Base-by-base conservation (phyloP, 1,284 basidiomycete genomes). In the Mycosarcoma maydis region DNA sequence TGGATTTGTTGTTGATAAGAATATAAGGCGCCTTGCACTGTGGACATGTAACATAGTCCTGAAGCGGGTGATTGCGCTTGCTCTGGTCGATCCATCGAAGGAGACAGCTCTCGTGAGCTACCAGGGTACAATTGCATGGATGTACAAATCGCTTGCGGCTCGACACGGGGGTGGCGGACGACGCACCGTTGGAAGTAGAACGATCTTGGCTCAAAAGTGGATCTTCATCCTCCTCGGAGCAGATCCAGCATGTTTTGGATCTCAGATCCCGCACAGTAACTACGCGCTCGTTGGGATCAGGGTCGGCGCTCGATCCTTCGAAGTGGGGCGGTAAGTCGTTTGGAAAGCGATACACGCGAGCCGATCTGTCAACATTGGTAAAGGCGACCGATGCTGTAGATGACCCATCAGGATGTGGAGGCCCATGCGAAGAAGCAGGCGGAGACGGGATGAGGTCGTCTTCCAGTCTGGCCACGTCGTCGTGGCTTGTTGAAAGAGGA, bases 91-190 rank as follows among this genome's bases (percentile, higher is more conserved):
- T 72, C 75, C 75, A 77, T 32, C 48, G 61, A 10, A 75, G 62
- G 13, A 77, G 54, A 37, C 75, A 77, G 23, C 45, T 61, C 36
- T 77, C 74, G 61, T 77, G 75, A 4, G 75, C 75, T 17, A 77
- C 70, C n/a, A 77, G 66, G 10, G 68, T 74, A 41, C 75, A 77
- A 19, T 74, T 71, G 62, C 75, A 77, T n/a, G 74, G 72, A 42
- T 77, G 75, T 16, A 77, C 55, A 52, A 75, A 77, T 16, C 61
- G 42, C 36, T 51, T 53, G n/a, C 50, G 50, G 17, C 50, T 43
- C 6, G 40, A 9, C 1, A 46, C 33, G 13, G 37, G 8, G 14
- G 48, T 7, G 5, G 39, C 22, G 24, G 52, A 39, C 5, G 29
- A 39, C 8, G 49, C 23, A 2, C 26, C 10, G 1, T 33, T 0